Base-by-base conservation (phyloP, 257 asterid species). In the Solanum okadae region DNA sequence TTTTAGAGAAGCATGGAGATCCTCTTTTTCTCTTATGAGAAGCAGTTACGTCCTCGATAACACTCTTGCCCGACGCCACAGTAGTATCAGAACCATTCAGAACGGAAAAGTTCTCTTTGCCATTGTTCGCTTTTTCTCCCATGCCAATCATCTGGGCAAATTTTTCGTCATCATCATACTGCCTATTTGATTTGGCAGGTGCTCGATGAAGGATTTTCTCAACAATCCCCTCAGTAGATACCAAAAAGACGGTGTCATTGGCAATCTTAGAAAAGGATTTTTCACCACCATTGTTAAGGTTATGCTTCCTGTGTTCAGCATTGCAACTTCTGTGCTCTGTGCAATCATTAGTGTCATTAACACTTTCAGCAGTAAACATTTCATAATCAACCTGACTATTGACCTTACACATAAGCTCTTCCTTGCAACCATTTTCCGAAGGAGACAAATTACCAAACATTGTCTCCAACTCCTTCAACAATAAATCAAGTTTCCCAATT, bases 11-110 rank as follows among this genome's bases (percentile, higher is more conserved):
- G 37, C 91, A 79, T 44, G 82, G 89, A 37, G 89, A 77, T 88
- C 92, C 91, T 59, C 91, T 90, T 90, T 94, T 96, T 92, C 96
- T 92, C 94, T 95, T 96, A 88, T 90, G 91, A 85, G 92, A 90
- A 89, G 75, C 81, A 83, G 59, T 27, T 61, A 20, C 87, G 34
- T 89, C 79, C 68, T 86, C 90, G 59, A 79, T 83, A 29, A 85
- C 91, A 82, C 22, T 87, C 81, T 76, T 90, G 20, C 91, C 33
- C 12, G 90, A 87, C 27, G 63, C 75, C 84, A 8, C 81, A 38
- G 34, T 38, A 79, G 87, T 86, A 65, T 16, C 23, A 63, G 70
- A 79, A 77, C 56, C 79, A 61, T 87, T 88, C 65, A 38, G 38
- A 71, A 38, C 15, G 8, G 59, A 81, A 23, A 77, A 77, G 49